Evolutionary conservation across 2,329 filamentous ascomycete species (phyloP).

Genomic region (Cladosporium colombiae): DNA sequence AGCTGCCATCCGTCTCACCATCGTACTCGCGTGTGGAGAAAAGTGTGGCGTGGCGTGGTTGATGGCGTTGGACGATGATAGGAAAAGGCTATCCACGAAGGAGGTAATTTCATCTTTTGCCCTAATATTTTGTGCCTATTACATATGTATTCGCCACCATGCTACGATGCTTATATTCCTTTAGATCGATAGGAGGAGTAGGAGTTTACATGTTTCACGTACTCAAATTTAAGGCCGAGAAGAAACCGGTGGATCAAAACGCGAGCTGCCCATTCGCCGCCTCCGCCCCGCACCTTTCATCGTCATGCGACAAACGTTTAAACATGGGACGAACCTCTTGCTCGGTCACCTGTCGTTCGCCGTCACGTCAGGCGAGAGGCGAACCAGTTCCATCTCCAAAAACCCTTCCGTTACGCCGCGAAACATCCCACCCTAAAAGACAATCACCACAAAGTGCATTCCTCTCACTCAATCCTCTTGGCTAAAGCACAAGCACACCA

Average conservation of each 20-base stretch:
- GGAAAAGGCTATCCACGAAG: neutral
- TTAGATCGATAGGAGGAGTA: neutral
- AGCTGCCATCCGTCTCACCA: neutral
- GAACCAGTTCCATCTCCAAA: neutral
- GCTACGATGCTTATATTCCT: neutral
- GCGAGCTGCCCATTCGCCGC: conserved; percentile 2
- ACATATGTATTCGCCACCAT: neutral
- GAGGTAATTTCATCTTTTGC: neutral
- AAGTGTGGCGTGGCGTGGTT: neutral
- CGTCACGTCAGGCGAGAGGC: neutral
- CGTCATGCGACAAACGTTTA: neutral
- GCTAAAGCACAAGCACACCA: conserved; percentile 2
- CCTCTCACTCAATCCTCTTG: too few species aligned
- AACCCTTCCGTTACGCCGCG: neutral
- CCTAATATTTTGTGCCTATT: neutral
- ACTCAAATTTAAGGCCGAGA: neutral
- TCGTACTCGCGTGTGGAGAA: neutral
- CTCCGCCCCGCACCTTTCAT: neutral
- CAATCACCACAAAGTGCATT: neutral
- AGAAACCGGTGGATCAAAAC: neutral
- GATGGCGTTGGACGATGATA: neutral
- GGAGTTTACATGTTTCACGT: neutral
- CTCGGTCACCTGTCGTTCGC: neutral
- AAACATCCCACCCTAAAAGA: neutral
- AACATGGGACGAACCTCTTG: neutral